Conservation (phyloP, 176 grass and related monocot species). For the Ensete ventricosum region DNA sequence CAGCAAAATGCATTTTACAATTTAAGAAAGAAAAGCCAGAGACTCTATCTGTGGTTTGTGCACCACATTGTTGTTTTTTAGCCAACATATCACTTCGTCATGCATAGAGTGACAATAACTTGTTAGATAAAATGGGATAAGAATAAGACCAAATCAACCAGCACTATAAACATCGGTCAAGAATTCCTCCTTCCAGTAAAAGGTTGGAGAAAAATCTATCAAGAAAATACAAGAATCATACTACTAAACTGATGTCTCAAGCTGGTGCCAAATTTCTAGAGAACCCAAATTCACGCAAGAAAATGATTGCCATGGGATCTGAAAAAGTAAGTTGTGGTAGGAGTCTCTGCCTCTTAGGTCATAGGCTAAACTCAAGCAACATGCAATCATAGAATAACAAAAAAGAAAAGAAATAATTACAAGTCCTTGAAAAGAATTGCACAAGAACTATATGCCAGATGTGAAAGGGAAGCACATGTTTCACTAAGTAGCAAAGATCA, state of each 20-base stretch:
- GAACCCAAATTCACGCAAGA: too few relatives aligned
- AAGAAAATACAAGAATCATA: neutral
- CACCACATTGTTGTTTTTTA: neutral
- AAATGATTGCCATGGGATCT: too few relatives aligned
- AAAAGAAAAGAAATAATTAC: neutral
- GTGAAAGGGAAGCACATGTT: neutral
- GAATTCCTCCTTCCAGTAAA: neutral
- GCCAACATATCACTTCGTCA: neutral
- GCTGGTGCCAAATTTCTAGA: neutral
- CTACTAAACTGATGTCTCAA: neutral
- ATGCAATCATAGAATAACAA: neutral
- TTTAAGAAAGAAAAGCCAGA: neutral
- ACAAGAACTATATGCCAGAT: neutral
- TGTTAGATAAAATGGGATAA: neutral
- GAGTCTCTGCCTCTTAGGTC: neutral
- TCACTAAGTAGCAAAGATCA: constrained; percentile 15
- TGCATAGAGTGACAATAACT: neutral
- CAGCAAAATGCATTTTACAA: neutral
- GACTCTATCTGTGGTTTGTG: too few relatives aligned
- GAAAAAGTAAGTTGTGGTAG: neutral
- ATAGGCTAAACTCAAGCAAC: neutral
- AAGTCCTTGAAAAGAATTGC: neutral
- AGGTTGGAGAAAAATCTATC: neutral
- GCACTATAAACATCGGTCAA: neutral
- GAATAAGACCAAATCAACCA: neutral